A percentile compares a stretch with the other conserved stretches of the same genome.
phyloP scores from a whole-genome alignment of 768 basidiomycete species.

The Mycena amicta region DNA sequence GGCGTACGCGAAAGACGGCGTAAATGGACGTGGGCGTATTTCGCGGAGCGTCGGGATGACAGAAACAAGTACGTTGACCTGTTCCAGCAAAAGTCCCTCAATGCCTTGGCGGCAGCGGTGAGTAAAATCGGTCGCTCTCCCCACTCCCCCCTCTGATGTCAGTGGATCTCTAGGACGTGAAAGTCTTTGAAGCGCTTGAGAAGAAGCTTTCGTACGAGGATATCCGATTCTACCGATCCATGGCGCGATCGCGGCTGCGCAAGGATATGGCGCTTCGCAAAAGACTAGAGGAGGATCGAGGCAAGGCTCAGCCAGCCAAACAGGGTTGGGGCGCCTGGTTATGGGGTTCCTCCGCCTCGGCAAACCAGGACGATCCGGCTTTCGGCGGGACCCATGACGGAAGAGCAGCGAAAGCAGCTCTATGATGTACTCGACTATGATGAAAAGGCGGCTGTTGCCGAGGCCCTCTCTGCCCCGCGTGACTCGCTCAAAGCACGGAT shows the following conservation, averaged over 20 bases:
- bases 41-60: conserved; percentile 86
- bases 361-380: conserved; percentile 50
- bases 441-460: conserved; percentile 74
- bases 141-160: neutral
- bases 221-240: conserved; percentile 94
- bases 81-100: conserved; percentile 75
- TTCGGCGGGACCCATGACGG: conserved; percentile 78
- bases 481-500: conserved; percentile 82
- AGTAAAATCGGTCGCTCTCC: conserved; percentile 27
- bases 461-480: conserved; percentile 69
- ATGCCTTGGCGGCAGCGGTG: conserved; percentile 57
- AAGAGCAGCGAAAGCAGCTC: conserved; percentile 86
- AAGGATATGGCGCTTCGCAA: conserved; percentile 80
- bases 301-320: conserved; percentile 49
- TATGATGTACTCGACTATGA: conserved; percentile 92
- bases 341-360: conserved; percentile 62
- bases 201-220: conserved; percentile 89
- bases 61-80: conserved; percentile 81
- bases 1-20: conserved; percentile 81
- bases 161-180: conserved; percentile 46
- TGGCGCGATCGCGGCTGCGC: conserved; percentile 83
- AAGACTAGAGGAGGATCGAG: conserved; percentile 67
- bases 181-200: conserved; percentile 68
- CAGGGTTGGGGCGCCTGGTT: conserved; percentile 77
- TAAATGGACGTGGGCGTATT: conserved; percentile 92